phyloP scores from a whole-genome alignment of 345 rosid genomes.

The Citrus glauca region DNA sequence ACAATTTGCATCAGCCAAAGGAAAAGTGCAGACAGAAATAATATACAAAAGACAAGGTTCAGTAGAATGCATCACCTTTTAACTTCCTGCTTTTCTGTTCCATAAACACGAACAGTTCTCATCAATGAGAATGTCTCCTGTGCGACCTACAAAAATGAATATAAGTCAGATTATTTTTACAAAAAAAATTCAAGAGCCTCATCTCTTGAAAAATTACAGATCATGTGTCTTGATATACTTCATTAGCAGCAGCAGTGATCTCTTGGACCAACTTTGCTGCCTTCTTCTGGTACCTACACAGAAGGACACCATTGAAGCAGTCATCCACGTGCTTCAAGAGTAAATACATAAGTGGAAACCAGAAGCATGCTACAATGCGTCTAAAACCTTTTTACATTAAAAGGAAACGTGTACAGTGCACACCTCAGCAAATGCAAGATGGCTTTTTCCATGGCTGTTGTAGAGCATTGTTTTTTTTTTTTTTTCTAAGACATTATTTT shows the following conservation, averaged over 20 bases:
- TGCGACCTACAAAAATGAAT: conserved; percentile 56
- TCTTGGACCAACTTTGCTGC: conserved; percentile 85
- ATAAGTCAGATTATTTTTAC: not conserved
- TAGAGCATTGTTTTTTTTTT: not conserved
- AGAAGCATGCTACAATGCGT: not conserved
- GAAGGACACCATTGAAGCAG: conserved; percentile 7
- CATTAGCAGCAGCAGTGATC: conserved; percentile 87
- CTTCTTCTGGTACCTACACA: conserved; percentile 92
- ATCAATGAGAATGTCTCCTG: conserved; percentile 96
- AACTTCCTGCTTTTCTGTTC: conserved; percentile 81
- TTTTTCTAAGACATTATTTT: not conserved
- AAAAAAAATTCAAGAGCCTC: conserved; percentile 4
- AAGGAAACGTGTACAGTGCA: not conserved
- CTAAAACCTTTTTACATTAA: conserved; percentile 2
- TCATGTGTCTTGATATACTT: conserved; percentile 40
- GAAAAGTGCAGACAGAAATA: conserved; percentile 7
- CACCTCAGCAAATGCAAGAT: not conserved
- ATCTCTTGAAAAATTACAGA: conserved; percentile 16
- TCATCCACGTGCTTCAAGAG: conserved; percentile 5
- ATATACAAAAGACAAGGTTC: not conserved
- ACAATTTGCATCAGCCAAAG: not conserved
- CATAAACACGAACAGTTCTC: conserved; percentile 96
- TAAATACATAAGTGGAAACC: not conserved
- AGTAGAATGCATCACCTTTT: conserved; percentile 43
- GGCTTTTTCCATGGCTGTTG: not conserved